Evolutionary conservation across 2,329 filamentous ascomycete genomes (phyloP).

Genomic region (Aspergillus bombycis): DNA sequence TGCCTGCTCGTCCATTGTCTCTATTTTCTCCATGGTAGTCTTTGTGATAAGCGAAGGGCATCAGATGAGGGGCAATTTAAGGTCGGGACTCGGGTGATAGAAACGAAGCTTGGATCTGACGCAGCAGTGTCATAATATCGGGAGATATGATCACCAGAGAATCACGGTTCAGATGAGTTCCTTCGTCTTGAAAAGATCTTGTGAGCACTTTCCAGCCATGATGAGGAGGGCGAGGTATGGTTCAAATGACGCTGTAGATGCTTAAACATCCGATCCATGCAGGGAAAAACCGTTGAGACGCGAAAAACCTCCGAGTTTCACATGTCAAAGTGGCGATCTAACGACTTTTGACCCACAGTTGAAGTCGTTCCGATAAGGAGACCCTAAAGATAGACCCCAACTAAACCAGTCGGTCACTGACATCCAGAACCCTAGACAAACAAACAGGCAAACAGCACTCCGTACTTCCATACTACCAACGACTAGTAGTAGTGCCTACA

Average conservation of each 20-base stretch:
- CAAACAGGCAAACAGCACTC: background rate
- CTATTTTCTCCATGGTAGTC: background rate
- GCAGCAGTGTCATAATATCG: background rate
- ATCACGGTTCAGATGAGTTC: background rate
- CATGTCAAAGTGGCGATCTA: conserved; percentile 2
- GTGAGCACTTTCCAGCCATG: background rate
- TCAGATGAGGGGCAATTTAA: background rate
- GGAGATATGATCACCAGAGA: background rate
- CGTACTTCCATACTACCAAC: background rate
- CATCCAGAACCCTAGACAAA: background rate
- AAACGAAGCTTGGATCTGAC: background rate
- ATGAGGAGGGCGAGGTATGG: background rate
- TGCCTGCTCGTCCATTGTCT: conserved; percentile 5
- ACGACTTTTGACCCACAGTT: background rate
- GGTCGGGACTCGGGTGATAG: background rate
- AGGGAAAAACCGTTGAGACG: background rate
- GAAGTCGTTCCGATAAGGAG: background rate
- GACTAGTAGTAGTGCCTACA: no score
- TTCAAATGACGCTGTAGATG: background rate
- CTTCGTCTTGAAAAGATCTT: background rate
- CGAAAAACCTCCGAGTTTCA: conserved; percentile 3
- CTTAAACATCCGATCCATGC: background rate
- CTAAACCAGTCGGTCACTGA: background rate
- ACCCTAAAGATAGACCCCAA: background rate
- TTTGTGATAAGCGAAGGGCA: background rate